Evolutionary conservation across 1,284 basidiomycete genomes (phyloP), one percentile per base, ranked within the genome.

Genomic region (Ustilago xerochloae): DNA sequence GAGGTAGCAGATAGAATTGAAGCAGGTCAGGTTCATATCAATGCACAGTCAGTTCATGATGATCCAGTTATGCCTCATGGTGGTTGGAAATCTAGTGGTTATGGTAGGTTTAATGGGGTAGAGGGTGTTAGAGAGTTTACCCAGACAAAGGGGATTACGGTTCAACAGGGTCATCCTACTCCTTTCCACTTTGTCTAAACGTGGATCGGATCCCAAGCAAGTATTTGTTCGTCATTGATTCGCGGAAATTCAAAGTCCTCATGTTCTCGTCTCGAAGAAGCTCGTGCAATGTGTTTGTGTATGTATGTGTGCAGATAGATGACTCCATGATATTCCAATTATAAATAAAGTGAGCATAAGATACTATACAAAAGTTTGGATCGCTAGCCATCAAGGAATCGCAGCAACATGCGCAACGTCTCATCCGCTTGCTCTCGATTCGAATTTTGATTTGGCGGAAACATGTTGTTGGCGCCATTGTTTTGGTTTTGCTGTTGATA

Each of bases 101-200:
- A 77, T 53, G 71, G 61, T 33, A 46, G 65, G 33, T 75, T 79
- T 54, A 78, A 55, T 70, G 96, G 96, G 13, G 90, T 92, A 0
- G 96, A 99, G 86, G 96, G 96, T 28, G 87, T 99, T 32, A 90
- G 92, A 29, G 87, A 91, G 7, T 86, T 99, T 47, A 95, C 93
- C 50, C 92, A 92, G 81, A 88, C 91, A 50, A 98, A 99, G 82
- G 91, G 91, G 7, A 90, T 98, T 48, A 90, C 93, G 33, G 87
- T 66, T 18, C 65, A 68, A 29, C 8, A 45, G 10, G 71, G 71
- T 32, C 39, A 52, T 18, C 26, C 59, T 1, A 63, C 43, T 6
- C 71, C 71, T 16, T 74, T 74, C 62, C 46, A 55, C 1, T 68
- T 43, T 16, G 54, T 73, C 15, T 73, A 54, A 39, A 9, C 16